Conservation (phyloP, 306 rosid genomes). For the Rosa rugosa region DNA sequence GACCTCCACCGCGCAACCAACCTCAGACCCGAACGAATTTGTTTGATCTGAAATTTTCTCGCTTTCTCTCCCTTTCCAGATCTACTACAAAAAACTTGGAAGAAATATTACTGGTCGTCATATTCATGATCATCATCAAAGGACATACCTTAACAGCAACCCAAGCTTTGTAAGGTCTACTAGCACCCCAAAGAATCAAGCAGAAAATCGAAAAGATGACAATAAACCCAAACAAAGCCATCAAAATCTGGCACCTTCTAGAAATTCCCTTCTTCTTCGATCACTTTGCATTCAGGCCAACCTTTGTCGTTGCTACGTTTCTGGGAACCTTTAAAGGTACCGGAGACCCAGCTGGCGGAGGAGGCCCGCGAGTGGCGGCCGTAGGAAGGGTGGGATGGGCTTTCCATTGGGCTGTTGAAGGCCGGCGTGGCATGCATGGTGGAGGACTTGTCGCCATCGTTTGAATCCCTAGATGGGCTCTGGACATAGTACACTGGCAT, state of each 20-base stretch:
- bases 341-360: constrained; percentile 70
- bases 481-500: constrained; percentile 62
- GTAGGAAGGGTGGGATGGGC: constrained; percentile 71
- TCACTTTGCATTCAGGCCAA: constrained; percentile 67
- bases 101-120: neutral
- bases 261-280: constrained; percentile 67
- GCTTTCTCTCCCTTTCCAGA: too few species aligned
- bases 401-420: constrained; percentile 56
- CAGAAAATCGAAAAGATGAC: constrained; percentile 58
- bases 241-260: constrained; percentile 46
- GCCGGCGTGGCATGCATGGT: constrained; percentile 55
- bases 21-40: too few species aligned
- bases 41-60: too few species aligned
- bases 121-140: too few species aligned
- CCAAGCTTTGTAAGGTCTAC: constrained; percentile 54
- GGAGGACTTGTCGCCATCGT: constrained; percentile 74
- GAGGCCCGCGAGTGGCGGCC: constrained; percentile 68
- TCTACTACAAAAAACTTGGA: neutral
- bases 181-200: constrained; percentile 67
- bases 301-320: constrained; percentile 39
- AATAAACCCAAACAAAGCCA: constrained; percentile 54
- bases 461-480: constrained; percentile 77
- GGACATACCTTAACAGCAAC: constrained; percentile 59
- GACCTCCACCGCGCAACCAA: too few species aligned
- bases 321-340: constrained; percentile 20